Percentiles rank a stretch among this genome's conserved stretches.
Conservation (phyloP, 2,329 filamentous ascomycete species). For the Madurella mycetomatis region DNA sequence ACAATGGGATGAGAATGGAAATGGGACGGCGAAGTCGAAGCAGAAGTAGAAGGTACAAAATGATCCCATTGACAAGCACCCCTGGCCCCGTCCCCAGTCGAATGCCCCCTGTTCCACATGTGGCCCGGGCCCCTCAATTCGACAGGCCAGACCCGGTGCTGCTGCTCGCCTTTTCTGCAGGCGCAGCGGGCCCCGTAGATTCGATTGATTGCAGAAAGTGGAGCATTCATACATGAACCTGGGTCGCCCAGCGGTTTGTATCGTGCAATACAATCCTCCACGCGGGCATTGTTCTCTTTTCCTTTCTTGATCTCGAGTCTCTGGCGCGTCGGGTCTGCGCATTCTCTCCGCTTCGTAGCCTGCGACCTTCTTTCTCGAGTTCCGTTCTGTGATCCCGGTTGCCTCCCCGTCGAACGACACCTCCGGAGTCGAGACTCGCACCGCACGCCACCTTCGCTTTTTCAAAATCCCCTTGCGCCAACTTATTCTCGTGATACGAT, state of each 20-base stretch:
- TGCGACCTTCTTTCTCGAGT: neutral
- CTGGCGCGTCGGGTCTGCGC: neutral
- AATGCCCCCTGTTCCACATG: neutral
- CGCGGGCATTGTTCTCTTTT: constrained; percentile 6
- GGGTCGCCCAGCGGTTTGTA: constrained; percentile 3
- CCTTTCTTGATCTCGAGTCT: constrained; percentile 7
- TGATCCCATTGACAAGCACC: no score
- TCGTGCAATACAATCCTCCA: constrained; percentile 10
- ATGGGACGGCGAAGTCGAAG: neutral
- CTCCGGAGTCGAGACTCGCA: neutral
- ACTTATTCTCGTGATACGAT: neutral
- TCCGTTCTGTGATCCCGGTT: neutral
- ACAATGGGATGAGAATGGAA: neutral
- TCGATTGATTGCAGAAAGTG: constrained; percentile 11
- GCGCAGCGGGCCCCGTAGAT: constrained; percentile 1
- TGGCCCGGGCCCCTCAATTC: no score
- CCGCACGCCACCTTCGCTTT: neutral
- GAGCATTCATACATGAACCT: constrained; percentile 13
- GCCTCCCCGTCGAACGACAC: constrained; percentile 3
- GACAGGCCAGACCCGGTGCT: neutral
- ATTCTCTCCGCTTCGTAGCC: neutral
- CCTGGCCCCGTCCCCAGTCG: no score
- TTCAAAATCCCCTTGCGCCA: neutral
- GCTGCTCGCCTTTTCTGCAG: constrained; percentile 3
- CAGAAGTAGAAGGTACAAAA: no score